Evolutionary conservation across 768 basidiomycete species (phyloP).

Genomic region (Mycena capillaripes): DNA sequence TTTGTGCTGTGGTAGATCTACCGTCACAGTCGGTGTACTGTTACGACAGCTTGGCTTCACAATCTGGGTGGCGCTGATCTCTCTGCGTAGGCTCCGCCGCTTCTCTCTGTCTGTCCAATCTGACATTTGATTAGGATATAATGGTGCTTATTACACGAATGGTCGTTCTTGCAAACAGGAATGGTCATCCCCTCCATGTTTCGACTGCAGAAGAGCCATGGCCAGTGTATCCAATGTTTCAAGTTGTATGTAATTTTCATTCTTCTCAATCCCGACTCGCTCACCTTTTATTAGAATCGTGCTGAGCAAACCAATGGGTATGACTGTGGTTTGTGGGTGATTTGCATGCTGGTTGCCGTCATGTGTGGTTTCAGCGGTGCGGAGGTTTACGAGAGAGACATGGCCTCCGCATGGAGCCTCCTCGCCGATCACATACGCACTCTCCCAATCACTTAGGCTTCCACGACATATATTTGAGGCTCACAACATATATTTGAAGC

Average conservation of each 20-base stretch:
- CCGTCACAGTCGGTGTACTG: too few relatives aligned
- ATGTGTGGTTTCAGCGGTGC: background rate
- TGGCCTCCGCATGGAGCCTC: background rate
- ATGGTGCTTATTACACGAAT: background rate
- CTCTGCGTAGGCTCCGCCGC: too few relatives aligned
- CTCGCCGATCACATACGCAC: background rate
- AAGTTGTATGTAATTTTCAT: background rate
- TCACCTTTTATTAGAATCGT: background rate
- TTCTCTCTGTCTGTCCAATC: background rate
- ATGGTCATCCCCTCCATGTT: too few relatives aligned
- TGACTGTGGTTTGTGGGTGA: background rate
- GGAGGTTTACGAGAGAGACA: background rate
- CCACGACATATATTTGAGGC: too few relatives aligned
- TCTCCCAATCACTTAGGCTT: background rate
- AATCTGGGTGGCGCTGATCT: too few relatives aligned
- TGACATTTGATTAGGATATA: background rate
- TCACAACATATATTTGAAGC: too few relatives aligned
- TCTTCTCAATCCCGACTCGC: background rate
- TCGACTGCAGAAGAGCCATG: too few relatives aligned
- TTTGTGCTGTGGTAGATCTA: too few relatives aligned
- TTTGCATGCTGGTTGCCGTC: background rate
- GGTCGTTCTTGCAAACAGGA: background rate
- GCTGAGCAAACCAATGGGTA: background rate
- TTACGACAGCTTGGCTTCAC: too few relatives aligned
- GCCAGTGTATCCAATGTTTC: background rate